These are phyloP conservation scores for Collybia sp. DNA, from an alignment of 768 basidiomycete species.

Conservation along the genomic window DNA sequence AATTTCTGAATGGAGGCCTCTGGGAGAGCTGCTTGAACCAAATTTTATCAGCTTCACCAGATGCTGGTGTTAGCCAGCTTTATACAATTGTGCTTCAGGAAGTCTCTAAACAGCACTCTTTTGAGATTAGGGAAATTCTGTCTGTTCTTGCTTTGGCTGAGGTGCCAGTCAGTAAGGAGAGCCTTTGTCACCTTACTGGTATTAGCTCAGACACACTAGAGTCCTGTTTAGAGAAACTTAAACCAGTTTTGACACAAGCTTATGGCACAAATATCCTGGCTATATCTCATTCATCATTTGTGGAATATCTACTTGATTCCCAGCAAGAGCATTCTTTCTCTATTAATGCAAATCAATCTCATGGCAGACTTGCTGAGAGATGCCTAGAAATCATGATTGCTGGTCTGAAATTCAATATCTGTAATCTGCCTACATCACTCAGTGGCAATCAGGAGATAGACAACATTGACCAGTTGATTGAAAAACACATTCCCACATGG, in stretches of 20 bases:
- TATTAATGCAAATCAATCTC: background rate
- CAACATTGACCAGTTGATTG: slow-evolving; percentile 11
- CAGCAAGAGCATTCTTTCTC: background rate
- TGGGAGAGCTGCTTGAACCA: background rate
- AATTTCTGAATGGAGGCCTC: slow-evolving; percentile 11
- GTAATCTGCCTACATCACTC: slow-evolving; percentile 27
- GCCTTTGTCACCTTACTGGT: background rate
- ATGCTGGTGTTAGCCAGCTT: background rate
- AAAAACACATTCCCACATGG: slow-evolving; percentile 18
- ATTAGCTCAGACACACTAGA: too few relatives aligned
- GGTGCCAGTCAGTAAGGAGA: background rate
- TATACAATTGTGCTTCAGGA: background rate
- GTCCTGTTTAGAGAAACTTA: background rate
- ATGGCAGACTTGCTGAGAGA: background rate
- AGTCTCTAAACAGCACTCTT: background rate
- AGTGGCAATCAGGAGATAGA: slow-evolving; percentile 19
- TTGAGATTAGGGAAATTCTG: background rate
- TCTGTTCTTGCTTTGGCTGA: background rate
- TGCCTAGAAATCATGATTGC: slow-evolving; percentile 23
- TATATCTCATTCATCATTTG: background rate
- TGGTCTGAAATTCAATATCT: slow-evolving; percentile 34
- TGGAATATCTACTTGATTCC: background rate
- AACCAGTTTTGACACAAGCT: background rate
- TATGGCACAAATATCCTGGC: background rate
- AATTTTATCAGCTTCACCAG: background rate